Percentiles rank a stretch among this genome's conserved stretches.
These are phyloP conservation scores for Pseudogymnoascus pannorum DNA, from an alignment of 2,329 filamentous ascomycete species.

Conservation along the genomic window DNA sequence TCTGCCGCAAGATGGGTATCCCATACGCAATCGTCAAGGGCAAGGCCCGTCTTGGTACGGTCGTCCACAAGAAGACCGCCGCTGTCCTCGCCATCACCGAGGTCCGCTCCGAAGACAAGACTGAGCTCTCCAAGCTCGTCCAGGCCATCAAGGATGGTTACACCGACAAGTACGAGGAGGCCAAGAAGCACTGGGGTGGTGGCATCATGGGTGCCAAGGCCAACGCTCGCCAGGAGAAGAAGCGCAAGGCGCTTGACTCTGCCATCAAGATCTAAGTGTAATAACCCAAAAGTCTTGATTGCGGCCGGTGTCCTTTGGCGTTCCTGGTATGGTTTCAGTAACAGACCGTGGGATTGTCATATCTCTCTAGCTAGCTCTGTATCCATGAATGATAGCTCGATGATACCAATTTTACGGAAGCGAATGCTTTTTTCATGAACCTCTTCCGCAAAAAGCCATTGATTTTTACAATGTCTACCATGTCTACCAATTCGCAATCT, in stretches of 20 bases:
- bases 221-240: conserved; percentile 57
- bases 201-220: conserved; percentile 99
- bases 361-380: conserved; percentile 21
- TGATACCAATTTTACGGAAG: conserved; percentile 24
- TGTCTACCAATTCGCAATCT: background rate
- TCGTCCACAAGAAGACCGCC: conserved; percentile 99
- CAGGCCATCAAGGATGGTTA: conserved; percentile 97
- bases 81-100: conserved; percentile 94
- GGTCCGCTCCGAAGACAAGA: conserved; percentile 97
- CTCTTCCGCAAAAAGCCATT: background rate
- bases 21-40: conserved; percentile 99
- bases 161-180: conserved; percentile 88
- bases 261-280: conserved; percentile 90
- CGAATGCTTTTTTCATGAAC: conserved; percentile 8
- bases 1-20: conserved; percentile 99
- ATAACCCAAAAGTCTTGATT: conserved; percentile 17
- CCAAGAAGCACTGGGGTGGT: conserved; percentile 94
- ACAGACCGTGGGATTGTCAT: conserved; percentile 5
- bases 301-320: conserved; percentile 21
- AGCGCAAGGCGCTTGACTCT: conserved; percentile 78
- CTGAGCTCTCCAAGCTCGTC: conserved; percentile 93
- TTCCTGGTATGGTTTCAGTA: conserved; percentile 23
- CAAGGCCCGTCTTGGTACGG: conserved; percentile 97
- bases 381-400: conserved; percentile 27
- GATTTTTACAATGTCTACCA: background rate